Conservation (phyloP, 1,284 basidiomycete species). For the Austroboletus rostrupii region DNA sequence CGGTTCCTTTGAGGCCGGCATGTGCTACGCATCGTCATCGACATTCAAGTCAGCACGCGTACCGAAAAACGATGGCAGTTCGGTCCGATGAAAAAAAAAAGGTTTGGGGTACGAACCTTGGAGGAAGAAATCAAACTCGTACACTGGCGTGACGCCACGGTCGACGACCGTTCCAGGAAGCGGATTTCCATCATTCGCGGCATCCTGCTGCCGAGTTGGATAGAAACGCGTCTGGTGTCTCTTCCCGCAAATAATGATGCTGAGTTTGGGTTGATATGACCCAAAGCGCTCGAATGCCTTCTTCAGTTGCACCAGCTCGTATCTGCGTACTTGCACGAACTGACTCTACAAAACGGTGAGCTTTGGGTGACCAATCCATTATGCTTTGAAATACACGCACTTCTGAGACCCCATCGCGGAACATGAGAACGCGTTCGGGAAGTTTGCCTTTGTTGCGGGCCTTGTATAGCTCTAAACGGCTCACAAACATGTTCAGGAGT, state of each 20-base stretch:
- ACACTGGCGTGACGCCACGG: slow-evolving; percentile 61
- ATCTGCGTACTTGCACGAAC: slow-evolving; percentile 52
- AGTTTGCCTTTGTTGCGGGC: slow-evolving; percentile 45
- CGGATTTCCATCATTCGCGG: slow-evolving; percentile 64
- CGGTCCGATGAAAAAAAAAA: too few species aligned
- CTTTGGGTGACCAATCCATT: neutral
- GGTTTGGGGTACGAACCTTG: slow-evolving; percentile 41
- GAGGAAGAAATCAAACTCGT: slow-evolving; percentile 75
- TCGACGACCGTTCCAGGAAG: slow-evolving; percentile 75
- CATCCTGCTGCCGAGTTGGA: slow-evolving; percentile 52
- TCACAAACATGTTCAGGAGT: slow-evolving; percentile 60
- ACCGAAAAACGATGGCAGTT: too few species aligned
- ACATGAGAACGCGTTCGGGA: slow-evolving; percentile 65
- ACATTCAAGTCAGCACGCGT: neutral
- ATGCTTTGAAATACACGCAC: slow-evolving; percentile 31
- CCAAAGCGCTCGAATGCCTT: slow-evolving; percentile 55
- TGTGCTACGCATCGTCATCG: slow-evolving; percentile 30
- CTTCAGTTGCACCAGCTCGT: slow-evolving; percentile 57
- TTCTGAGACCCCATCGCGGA: slow-evolving; percentile 74
- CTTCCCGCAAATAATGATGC: slow-evolving; percentile 76
- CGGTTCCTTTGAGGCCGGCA: slow-evolving; percentile 62
- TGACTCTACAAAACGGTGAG: slow-evolving; percentile 49
- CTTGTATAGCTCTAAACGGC: slow-evolving; percentile 58
- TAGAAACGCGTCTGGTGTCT: slow-evolving; percentile 70
- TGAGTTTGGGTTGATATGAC: slow-evolving; percentile 57